Evolutionary conservation across 257 asterid species (phyloP).

Genomic region (Jacaranda copaia): DNA sequence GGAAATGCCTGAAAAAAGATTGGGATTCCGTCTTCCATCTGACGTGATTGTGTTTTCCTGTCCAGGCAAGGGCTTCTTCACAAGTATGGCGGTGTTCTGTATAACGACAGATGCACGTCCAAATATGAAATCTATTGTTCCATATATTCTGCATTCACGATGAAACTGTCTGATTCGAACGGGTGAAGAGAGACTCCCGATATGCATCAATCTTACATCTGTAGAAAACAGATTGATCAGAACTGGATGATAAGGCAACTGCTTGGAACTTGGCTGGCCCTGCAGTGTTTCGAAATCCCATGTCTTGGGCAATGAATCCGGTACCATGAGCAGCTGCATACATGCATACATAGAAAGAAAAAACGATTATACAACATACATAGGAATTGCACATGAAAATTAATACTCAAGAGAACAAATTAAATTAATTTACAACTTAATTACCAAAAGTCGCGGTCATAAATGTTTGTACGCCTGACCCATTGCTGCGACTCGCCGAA

Average conservation of each 20-base stretch:
- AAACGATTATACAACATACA: too few species aligned
- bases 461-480: constrained; percentile 2
- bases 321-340: constrained; percentile 43
- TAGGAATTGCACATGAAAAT: too few species aligned
- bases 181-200: constrained; percentile 48
- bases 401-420: too few species aligned
- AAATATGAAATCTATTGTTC: constrained; percentile 56
- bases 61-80: constrained; percentile 35
- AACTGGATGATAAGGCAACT: constrained; percentile 46
- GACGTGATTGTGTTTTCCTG: constrained; percentile 48
- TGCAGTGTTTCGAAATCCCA: constrained; percentile 48
- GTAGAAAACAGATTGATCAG: constrained; percentile 43
- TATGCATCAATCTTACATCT: constrained; percentile 46
- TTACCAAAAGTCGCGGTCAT: constrained; percentile 42
- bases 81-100: constrained; percentile 36
- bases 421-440: neutral
- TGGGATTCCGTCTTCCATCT: constrained; percentile 30
- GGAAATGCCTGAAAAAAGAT: constrained; percentile 33
- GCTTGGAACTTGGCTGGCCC: constrained; percentile 45
- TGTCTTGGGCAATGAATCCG: constrained; percentile 50
- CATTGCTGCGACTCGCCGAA: constrained; percentile 17
- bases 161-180: constrained; percentile 43
- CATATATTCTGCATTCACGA: constrained; percentile 46
- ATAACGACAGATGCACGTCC: constrained; percentile 47
- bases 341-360: neutral